Percentiles rank a stretch among this genome's conserved stretches.
Conservation (phyloP, 2,329 filamentous ascomycete species). For the Pseudogymnoascus sp. region DNA sequence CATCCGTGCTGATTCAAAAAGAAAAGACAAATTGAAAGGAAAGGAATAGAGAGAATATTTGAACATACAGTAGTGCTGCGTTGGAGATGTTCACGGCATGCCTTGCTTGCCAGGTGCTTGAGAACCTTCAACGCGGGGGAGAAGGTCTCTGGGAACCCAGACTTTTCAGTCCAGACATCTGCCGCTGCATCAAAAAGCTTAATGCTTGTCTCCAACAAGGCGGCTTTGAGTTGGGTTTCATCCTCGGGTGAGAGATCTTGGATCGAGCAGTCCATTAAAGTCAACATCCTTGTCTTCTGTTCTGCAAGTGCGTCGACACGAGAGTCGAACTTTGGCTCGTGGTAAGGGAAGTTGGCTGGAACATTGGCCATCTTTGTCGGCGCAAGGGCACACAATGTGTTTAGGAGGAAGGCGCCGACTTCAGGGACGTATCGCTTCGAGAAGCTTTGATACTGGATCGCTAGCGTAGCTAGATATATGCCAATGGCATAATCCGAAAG, state of each 20-base stretch:
- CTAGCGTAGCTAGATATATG: constrained; percentile 68
- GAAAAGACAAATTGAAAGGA: neutral
- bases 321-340: constrained; percentile 43
- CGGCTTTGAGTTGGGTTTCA: constrained; percentile 38
- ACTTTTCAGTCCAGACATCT: constrained; percentile 63
- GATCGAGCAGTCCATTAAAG: constrained; percentile 47
- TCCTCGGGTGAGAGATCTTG: constrained; percentile 19
- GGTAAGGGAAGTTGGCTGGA: constrained; percentile 52
- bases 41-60: neutral
- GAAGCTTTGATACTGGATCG: constrained; percentile 71
- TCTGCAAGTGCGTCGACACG: constrained; percentile 40
- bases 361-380: constrained; percentile 40
- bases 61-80: constrained; percentile 20
- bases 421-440: constrained; percentile 88
- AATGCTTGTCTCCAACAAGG: constrained; percentile 53
- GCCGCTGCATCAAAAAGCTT: constrained; percentile 59
- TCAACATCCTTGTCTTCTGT: constrained; percentile 41
- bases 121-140: constrained; percentile 51
- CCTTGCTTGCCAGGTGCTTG: constrained; percentile 49
- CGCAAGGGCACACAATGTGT: constrained; percentile 61
- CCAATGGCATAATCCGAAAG: constrained; percentile 63
- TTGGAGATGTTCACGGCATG: constrained; percentile 43
- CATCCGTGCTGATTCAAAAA: constrained; percentile 69
- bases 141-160: constrained; percentile 74
- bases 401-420: constrained; percentile 69